Conservation (phyloP, 225 moss, liverwort and hornwort species). For the Straminergon stramineum region DNA sequence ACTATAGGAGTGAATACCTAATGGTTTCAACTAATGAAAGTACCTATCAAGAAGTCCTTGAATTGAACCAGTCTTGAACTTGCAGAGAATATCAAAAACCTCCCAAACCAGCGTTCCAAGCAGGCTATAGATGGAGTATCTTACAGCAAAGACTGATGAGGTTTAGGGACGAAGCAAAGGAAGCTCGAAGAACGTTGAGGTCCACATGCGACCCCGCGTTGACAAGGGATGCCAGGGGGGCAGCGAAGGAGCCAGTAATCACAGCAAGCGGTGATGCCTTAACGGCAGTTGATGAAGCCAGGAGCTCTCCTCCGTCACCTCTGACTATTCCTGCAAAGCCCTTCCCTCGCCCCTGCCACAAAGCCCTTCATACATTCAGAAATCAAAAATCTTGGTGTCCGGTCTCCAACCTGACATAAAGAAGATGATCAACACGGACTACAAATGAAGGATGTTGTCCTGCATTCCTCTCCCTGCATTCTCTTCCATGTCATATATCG, state of each 20-base stretch:
- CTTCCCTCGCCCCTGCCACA: constrained; percentile 23
- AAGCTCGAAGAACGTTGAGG: constrained; percentile 67
- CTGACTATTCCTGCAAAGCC: neutral
- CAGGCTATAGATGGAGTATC: constrained; percentile 14
- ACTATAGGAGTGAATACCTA: neutral
- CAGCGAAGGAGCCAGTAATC: constrained; percentile 22
- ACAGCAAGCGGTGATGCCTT: constrained; percentile 31
- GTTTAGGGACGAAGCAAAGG: constrained; percentile 67
- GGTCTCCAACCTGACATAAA: neutral
- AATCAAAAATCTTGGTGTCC: neutral
- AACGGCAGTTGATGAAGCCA: constrained; percentile 2
- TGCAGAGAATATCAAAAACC: neutral
- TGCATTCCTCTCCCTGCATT: neutral
- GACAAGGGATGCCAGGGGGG: constrained; percentile 29
- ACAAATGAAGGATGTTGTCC: neutral
- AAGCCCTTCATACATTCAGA: neutral
- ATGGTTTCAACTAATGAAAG: neutral
- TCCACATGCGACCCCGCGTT: constrained; percentile 52
- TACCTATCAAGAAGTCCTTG: neutral
- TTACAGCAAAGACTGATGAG: constrained; percentile 90
- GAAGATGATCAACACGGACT: neutral
- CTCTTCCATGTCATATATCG: neutral
- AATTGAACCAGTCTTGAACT: neutral
- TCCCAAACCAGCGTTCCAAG: neutral
- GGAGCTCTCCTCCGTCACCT: neutral